Conservation (phyloP, 2,329 filamentous ascomycete species). For the Neofusicoccum parvum region DNA sequence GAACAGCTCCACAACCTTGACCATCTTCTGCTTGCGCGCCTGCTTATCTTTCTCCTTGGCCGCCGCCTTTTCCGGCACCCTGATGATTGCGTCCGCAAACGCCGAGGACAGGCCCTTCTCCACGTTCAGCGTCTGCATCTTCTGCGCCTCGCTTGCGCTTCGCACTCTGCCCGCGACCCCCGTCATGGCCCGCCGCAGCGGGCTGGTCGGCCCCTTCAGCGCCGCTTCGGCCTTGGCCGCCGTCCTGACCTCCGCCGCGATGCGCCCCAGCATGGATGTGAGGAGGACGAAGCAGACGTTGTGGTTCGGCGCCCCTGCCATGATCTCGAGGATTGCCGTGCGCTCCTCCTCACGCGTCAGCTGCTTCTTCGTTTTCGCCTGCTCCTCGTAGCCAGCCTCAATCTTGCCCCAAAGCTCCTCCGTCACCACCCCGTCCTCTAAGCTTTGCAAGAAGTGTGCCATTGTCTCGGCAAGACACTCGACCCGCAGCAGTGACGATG, state of each 20-base stretch:
- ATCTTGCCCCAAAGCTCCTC: slow-evolving; percentile 70
- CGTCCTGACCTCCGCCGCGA: slow-evolving; percentile 58
- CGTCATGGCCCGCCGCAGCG: slow-evolving; percentile 21
- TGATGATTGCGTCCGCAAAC: slow-evolving; percentile 66
- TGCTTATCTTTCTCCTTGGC: slow-evolving; percentile 62
- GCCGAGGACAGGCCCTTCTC: slow-evolving; percentile 66
- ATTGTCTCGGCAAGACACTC: slow-evolving; percentile 75
- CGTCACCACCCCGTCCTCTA: slow-evolving; percentile 80
- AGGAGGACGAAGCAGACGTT: slow-evolving; percentile 90
- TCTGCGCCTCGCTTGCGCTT: slow-evolving; percentile 48
- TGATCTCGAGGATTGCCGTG: slow-evolving; percentile 69
- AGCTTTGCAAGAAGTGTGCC: slow-evolving; percentile 70
- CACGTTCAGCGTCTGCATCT: slow-evolving; percentile 43
- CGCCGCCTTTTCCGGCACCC: slow-evolving; percentile 38
- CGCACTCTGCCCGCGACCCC: slow-evolving; percentile 30
- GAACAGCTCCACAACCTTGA: slow-evolving; percentile 71
- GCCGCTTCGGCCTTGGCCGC: slow-evolving; percentile 40
- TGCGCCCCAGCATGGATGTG: slow-evolving; percentile 70
- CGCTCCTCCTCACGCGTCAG: slow-evolving; percentile 58
- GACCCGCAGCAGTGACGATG: slow-evolving; percentile 66
- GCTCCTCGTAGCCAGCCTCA: slow-evolving; percentile 54
- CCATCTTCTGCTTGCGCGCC: slow-evolving; percentile 64
- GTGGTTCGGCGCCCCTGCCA: slow-evolving; percentile 70
- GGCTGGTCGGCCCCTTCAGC: slow-evolving; percentile 18
- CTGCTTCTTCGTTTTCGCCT: slow-evolving; percentile 45